Conservation (phyloP, 164 flowering plant species). For the Berberis vulgaris region DNA sequence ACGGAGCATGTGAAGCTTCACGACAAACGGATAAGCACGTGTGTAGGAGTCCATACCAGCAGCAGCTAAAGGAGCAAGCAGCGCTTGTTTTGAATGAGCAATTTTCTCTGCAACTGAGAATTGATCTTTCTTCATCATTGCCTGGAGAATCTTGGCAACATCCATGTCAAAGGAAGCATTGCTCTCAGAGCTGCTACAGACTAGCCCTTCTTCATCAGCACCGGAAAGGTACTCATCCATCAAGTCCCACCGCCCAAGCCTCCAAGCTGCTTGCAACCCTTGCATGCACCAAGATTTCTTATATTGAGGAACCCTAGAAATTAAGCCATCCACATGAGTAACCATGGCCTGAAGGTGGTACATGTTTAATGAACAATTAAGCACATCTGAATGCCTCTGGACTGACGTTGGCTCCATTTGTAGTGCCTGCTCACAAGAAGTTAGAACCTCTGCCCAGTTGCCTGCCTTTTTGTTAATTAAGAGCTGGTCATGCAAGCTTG, state of each 20-base stretch:
- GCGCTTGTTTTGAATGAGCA: constrained; percentile 84
- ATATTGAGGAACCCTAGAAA: constrained; percentile 74
- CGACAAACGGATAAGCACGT: constrained; percentile 88
- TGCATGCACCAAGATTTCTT: constrained; percentile 99
- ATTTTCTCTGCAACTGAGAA: constrained; percentile 78
- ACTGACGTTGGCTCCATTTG: constrained; percentile 88
- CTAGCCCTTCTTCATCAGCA: constrained; percentile 75
- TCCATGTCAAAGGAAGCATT: constrained; percentile 90
- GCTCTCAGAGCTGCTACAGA: constrained; percentile 78
- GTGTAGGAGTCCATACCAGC: constrained; percentile 98
- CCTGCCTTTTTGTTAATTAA: constrained; percentile 81
- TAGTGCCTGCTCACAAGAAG: constrained; percentile 89
- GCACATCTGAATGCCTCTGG: constrained; percentile 93
- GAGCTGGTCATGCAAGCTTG: constrained; percentile 79
- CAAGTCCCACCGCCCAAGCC: constrained; percentile 96
- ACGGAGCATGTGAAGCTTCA: constrained; percentile 85
- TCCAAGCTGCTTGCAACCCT: constrained; percentile 99
- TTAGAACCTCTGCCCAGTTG: constrained; percentile 95
- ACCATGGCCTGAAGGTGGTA: constrained; percentile 97
- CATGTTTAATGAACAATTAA: constrained; percentile 89
- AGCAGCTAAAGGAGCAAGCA: constrained; percentile 95
- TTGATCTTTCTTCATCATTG: constrained; percentile 88
- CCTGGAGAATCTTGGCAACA: constrained; percentile 90
- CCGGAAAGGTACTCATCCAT: constrained; percentile 89
- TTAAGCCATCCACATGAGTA: constrained; percentile 90